Evolutionary conservation across 352 stramenopile genomes (phyloP).

Genomic region (Globisporangium radiosum): DNA sequence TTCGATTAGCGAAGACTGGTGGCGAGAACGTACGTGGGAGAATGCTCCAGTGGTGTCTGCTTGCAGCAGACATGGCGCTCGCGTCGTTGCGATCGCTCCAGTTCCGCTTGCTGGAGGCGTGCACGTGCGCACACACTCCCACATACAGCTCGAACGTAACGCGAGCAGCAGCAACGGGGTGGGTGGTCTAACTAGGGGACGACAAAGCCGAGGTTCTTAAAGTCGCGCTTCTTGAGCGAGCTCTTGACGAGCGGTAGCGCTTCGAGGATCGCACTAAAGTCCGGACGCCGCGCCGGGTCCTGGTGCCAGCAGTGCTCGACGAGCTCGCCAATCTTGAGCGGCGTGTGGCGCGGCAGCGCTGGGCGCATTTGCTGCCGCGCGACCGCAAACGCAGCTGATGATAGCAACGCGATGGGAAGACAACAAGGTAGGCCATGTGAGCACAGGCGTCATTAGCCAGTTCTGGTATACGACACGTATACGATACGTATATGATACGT

Average conservation of each 20-base stretch:
- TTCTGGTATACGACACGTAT: too few species aligned
- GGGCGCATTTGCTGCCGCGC: constrained; percentile 80
- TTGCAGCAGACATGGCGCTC: too few species aligned
- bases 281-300: constrained; percentile 58
- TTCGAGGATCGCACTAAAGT: constrained; percentile 74
- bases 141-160: too few species aligned
- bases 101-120: too few species aligned
- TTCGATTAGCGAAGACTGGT: too few species aligned
- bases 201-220: constrained; percentile 76
- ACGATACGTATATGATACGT: too few species aligned
- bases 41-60: too few species aligned
- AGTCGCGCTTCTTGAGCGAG: constrained; percentile 81
- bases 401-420: too few species aligned
- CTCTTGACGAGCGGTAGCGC: constrained; percentile 70
- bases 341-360: constrained; percentile 75
- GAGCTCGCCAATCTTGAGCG: constrained; percentile 72
- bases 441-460: constrained; percentile 4
- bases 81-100: too few species aligned
- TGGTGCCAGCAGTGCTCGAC: constrained; percentile 85
- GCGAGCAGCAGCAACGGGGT: background rate
- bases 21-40: too few species aligned
- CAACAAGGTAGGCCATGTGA: background rate
- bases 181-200: constrained; percentile 20
- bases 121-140: too few species aligned
- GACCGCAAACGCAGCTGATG: constrained; percentile 70